Base-by-base conservation (phyloP, 2,329 filamentous ascomycete species). In the Chrysoporthe deuterocubensis region DNA sequence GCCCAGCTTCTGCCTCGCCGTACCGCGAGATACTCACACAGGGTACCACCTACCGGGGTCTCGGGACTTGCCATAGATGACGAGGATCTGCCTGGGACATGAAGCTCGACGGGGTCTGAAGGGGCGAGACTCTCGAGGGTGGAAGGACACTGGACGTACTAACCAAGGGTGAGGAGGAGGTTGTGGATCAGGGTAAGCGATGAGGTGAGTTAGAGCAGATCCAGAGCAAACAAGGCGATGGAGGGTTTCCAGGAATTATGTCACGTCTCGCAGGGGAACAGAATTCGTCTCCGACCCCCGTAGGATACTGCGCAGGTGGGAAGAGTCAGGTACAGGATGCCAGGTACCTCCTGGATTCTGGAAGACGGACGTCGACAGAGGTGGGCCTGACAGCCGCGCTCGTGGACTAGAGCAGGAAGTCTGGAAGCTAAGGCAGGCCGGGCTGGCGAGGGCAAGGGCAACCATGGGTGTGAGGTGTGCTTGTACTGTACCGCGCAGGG, bases 301-400 rank as follows among this genome's bases (percentile, higher is more conserved):
- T 56, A 67, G 58, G 40, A 52, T 59, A 46, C n/a, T 43, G 56
- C 40, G 37, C 8, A 43, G 37, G 57, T 42, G 40, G 26, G 13
- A 14, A 69, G 65, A 65, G 65, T 67, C 62, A 64, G 68, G 68
- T 52, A 69, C 62, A 14, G 48, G 67, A 50, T 59, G 65, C 63
- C 63, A 63, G 56, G 62, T 59, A 61, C 65, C 43, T 62, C 48
- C 26, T 44, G 37, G 32, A 58, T 54, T 62, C 64, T 66, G 56
- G 59, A 59, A 48, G 59, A 61, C 43, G 50, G 62, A 64, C 43
- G 43, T 61, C 59, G 62, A 60, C 56, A 52, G 58, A 66, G 63
- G 52, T 54, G 61, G 67, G 61, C 57, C 67, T 64, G 44, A 69
- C 46, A 67, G 67, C 67, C 61, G 65, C 67, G 59, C 60, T 67